These are phyloP conservation scores for Trichoderma arundinaceum DNA, from an alignment of 2,329 filamentous ascomycete species.

Conservation along the genomic window DNA sequence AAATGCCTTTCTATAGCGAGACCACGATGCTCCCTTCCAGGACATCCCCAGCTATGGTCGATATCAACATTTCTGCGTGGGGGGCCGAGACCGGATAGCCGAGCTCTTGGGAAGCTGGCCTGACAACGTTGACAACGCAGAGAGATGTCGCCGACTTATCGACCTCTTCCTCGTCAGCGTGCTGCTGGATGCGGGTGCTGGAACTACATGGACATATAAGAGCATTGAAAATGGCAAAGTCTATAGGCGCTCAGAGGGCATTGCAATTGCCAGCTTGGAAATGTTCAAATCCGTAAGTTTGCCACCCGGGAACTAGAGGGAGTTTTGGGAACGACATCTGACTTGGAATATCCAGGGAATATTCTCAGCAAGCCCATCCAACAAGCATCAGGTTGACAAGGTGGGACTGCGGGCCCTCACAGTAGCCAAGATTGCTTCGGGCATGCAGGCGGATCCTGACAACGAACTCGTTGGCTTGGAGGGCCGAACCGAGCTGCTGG, in stretches of 20 bases:
- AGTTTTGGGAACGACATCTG: neutral
- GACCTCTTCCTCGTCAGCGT: conserved; percentile 83
- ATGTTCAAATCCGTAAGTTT: conserved; percentile 83
- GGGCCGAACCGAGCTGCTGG: conserved; percentile 79
- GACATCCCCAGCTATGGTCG: conserved; percentile 84
- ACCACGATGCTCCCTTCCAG: conserved; percentile 61
- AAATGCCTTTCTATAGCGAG: conserved; percentile 47
- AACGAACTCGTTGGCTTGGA: conserved; percentile 87
- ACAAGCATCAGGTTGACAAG: conserved; percentile 90
- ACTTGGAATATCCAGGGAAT: conserved; percentile 59
- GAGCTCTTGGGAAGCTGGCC: conserved; percentile 74
- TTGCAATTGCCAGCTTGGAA: conserved; percentile 77
- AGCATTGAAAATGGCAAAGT: conserved; percentile 84
- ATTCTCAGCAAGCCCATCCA: conserved; percentile 81
- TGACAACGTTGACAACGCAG: conserved; percentile 69
- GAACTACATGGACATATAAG: conserved; percentile 89
- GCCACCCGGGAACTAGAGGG: neutral
- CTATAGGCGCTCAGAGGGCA: conserved; percentile 85
- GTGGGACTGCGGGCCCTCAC: conserved; percentile 77
- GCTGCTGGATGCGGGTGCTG: conserved; percentile 85
- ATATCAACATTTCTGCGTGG: conserved; percentile 85
- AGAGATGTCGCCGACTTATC: conserved; percentile 75
- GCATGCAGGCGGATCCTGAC: conserved; percentile 79
- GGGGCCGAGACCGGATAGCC: conserved; percentile 74
- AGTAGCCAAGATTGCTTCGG: conserved; percentile 71